A percentile compares a stretch with the other conserved stretches of the same genome.
These are phyloP conservation scores for Geotrichum siamense DNA, from an alignment of 1,139 yeast genomes.

Conservation along the genomic window DNA sequence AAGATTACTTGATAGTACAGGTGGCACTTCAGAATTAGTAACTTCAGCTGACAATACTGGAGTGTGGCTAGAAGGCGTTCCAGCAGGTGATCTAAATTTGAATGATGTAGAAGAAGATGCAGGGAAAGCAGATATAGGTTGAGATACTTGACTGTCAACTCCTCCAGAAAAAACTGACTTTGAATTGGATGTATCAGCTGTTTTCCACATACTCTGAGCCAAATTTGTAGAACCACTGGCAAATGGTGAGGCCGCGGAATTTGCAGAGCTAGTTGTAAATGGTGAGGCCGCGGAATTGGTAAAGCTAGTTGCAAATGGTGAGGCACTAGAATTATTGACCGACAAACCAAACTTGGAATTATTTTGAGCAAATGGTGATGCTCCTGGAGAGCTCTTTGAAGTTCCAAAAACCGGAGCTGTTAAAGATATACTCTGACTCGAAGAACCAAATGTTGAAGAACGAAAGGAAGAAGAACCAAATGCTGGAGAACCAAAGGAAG, in stretches of 20 bases:
- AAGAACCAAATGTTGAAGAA: no score
- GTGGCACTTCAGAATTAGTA: no score
- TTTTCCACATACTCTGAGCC: no score
- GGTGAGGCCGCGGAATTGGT: neutral
- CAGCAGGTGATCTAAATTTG: no score
- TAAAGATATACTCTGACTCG: no score
- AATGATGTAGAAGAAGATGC: neutral
- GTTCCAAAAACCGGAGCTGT: neutral
- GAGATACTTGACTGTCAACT: neutral
- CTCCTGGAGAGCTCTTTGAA: neutral
- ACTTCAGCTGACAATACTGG: no score
- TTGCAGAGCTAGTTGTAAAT: constrained; percentile 2
- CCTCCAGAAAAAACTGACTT: no score
- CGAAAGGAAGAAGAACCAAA: constrained; percentile 2
- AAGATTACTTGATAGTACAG: no score
- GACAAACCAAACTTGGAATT: neutral
- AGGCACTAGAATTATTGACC: neutral
- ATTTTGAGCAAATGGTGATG: neutral
- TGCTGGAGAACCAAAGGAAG: constrained; percentile 2
- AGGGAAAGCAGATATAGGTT: neutral
- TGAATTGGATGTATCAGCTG: no score
- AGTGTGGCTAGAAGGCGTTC: no score
- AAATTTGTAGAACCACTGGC: constrained; percentile 3
- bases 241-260: neutral
- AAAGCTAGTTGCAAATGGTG: constrained; percentile 3